A percentile compares a stretch with the other conserved stretches of the same genome.
These are phyloP conservation scores for Ogataea degrootiae DNA, from an alignment of 805 yeast species.

Conservation along the genomic window DNA sequence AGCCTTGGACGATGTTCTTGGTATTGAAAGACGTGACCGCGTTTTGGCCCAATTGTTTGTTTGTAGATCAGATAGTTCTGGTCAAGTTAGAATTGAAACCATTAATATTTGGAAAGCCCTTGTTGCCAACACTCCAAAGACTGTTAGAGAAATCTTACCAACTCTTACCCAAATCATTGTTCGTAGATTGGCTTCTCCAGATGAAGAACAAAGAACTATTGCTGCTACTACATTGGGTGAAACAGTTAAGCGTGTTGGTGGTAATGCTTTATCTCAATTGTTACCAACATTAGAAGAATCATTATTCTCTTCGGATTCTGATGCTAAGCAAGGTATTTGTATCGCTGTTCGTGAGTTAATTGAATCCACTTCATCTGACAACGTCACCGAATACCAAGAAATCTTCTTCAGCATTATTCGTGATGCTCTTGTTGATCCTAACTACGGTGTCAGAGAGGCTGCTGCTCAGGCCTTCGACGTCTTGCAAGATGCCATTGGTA, in stretches of 20 bases:
- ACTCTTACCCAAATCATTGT: constrained; percentile 76
- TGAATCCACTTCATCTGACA: constrained; percentile 61
- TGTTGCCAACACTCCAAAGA: constrained; percentile 92
- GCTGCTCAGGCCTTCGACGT: constrained; percentile 91
- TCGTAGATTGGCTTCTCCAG: constrained; percentile 75
- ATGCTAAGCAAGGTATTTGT: constrained; percentile 93
- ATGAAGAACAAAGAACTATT: constrained; percentile 72
- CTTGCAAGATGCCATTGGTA: constrained; percentile 77
- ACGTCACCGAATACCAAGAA: constrained; percentile 59
- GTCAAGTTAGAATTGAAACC: constrained; percentile 82
- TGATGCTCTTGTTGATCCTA: constrained; percentile 70
- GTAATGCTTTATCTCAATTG: constrained; percentile 75
- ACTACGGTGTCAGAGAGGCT: constrained; percentile 74
- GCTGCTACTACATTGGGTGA: constrained; percentile 95
- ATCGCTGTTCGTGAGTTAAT: constrained; percentile 85
- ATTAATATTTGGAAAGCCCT: constrained; percentile 95
- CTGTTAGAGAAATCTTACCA: constrained; percentile 88
- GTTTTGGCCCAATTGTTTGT: constrained; percentile 82
- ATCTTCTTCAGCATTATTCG: constrained; percentile 71
- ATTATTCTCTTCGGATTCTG: constrained; percentile 58
- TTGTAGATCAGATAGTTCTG: constrained; percentile 88
- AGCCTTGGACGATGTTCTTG: constrained; percentile 72
- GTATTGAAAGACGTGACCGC: constrained; percentile 83
- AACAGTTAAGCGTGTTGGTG: constrained; percentile 88
- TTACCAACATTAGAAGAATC: constrained; percentile 79